Evolutionary conservation across 2,329 filamentous ascomycete species (phyloP).

Genomic region (Nakataea oryzae): DNA sequence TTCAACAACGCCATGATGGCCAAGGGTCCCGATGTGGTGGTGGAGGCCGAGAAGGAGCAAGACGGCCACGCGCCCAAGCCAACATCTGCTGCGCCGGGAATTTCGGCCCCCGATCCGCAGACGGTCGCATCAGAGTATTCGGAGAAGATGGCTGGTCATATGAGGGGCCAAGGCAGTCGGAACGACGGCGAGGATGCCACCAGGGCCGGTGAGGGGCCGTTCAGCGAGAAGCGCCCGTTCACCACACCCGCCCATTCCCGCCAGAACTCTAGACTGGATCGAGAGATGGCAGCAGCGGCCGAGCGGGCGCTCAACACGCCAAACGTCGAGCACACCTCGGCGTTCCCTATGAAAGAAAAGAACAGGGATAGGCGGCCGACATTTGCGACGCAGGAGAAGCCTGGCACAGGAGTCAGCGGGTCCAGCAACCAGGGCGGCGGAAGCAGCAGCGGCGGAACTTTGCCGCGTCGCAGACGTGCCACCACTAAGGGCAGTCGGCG

Average conservation of each 20-base stretch:
- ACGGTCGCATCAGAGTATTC: conserved; percentile 22
- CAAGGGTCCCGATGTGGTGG: neutral
- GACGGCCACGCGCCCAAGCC: conserved; percentile 22
- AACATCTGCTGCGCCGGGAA: conserved; percentile 25
- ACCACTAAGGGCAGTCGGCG: conserved; percentile 60
- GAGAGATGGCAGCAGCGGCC: conserved; percentile 16
- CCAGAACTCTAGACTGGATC: conserved; percentile 12
- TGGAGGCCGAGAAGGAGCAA: conserved; percentile 38
- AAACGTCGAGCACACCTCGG: neutral
- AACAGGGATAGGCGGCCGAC: conserved; percentile 34
- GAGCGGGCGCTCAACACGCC: conserved; percentile 14
- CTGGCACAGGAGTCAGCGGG: conserved; percentile 10
- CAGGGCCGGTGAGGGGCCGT: conserved; percentile 2
- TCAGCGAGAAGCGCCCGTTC: conserved; percentile 29
- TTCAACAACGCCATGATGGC: conserved; percentile 59
- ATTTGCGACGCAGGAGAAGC: conserved; percentile 43
- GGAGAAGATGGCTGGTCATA: conserved; percentile 20
- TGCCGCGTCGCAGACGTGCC: conserved; percentile 54
- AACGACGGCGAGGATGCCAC: neutral
- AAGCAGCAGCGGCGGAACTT: conserved; percentile 22
- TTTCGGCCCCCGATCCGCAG: conserved; percentile 30
- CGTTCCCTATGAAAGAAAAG: conserved; percentile 17
- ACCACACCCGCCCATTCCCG: conserved; percentile 7
- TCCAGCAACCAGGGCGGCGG: conserved; percentile 8
- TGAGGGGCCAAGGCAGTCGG: neutral